A percentile compares a stretch with the other conserved stretches of the same genome.
Evolutionary conservation across 805 yeast species (phyloP).

Genomic region (Wickerhamiella shivajii): DNA sequence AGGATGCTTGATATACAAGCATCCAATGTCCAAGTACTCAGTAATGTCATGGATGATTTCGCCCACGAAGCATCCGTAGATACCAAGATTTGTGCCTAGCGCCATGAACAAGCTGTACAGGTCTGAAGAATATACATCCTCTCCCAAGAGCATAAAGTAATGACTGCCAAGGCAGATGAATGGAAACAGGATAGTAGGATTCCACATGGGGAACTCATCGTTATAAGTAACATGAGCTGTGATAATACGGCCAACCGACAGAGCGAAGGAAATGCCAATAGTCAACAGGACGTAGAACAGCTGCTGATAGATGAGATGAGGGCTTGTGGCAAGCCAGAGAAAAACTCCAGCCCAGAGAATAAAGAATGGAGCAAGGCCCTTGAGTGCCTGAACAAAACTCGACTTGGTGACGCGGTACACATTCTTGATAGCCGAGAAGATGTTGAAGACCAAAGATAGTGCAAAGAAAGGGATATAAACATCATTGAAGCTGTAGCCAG

Average conservation of each 20-base stretch:
- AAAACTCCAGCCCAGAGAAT: slow-evolving; percentile 39
- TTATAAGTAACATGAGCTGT: slow-evolving; percentile 73
- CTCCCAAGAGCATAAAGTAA: slow-evolving; percentile 33
- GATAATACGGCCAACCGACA: slow-evolving; percentile 82
- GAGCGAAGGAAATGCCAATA: slow-evolving; percentile 64
- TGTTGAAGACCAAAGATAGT: slow-evolving; percentile 40
- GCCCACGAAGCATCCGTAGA: slow-evolving; percentile 49
- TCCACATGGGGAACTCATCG: slow-evolving; percentile 46
- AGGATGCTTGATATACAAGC: slow-evolving; percentile 8
- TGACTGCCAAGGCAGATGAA: slow-evolving; percentile 51
- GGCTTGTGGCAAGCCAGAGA: slow-evolving; percentile 33
- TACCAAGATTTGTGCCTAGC: slow-evolving; percentile 54
- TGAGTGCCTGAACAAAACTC: slow-evolving; percentile 25
- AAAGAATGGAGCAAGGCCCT: slow-evolving; percentile 50
- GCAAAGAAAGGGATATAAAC: slow-evolving; percentile 16
- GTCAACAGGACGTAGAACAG: slow-evolving; percentile 46
- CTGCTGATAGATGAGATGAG: slow-evolving; percentile 27
- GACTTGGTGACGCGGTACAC: slow-evolving; percentile 27
- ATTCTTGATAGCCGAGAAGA: slow-evolving; percentile 42
- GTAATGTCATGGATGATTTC: slow-evolving; percentile 67
- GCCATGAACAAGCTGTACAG: slow-evolving; percentile 33
- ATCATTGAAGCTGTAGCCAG: slow-evolving; percentile 27
- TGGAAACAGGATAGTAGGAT: slow-evolving; percentile 43
- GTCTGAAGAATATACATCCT: slow-evolving; percentile 30
- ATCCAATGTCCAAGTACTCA: slow-evolving; percentile 58